These are phyloP conservation scores for Phialophora verrucosa DNA, from an alignment of 2,329 filamentous ascomycete genomes.

Conservation along the genomic window DNA sequence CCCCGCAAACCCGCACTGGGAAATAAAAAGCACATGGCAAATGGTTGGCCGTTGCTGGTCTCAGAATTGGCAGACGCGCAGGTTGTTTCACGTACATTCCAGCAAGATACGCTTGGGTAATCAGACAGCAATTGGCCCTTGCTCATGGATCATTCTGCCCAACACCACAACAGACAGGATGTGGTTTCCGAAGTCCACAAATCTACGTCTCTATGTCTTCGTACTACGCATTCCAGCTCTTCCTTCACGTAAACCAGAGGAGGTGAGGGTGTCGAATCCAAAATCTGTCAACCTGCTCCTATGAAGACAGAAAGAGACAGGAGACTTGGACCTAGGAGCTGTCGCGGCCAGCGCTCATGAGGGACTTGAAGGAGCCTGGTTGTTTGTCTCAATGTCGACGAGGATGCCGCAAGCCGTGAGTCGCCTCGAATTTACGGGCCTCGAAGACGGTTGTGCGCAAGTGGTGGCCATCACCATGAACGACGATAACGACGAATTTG, in stretches of 20 bases:
- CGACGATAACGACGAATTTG: slow-evolving; percentile 65
- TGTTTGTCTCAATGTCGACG: slow-evolving; percentile 63
- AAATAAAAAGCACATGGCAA: slow-evolving; percentile 3
- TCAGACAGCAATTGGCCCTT: not conserved
- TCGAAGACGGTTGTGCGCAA: slow-evolving; percentile 59
- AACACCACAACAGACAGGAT: not conserved
- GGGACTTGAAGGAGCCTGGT: slow-evolving; percentile 57
- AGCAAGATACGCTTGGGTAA: not conserved
- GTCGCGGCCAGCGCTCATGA: slow-evolving; percentile 56
- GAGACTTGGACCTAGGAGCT: slow-evolving; percentile 27
- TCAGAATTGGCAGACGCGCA: not conserved
- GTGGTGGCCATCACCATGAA: slow-evolving; percentile 67
- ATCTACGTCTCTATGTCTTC: not conserved
- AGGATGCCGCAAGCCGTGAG: slow-evolving; percentile 55
- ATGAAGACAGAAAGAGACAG: slow-evolving; percentile 36
- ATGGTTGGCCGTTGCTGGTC: not conserved
- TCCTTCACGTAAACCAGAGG: not conserved
- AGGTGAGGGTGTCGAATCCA: not conserved
- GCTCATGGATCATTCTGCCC: not conserved
- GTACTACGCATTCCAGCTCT: not conserved
- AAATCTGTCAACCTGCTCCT: slow-evolving; percentile 11
- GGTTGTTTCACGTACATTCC: not conserved
- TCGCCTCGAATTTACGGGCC: slow-evolving; percentile 26
- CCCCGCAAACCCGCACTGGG: not conserved
- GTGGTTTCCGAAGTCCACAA: not conserved